Conservation (phyloP, 805 yeast genomes). For the Kazachstania africana region DNA sequence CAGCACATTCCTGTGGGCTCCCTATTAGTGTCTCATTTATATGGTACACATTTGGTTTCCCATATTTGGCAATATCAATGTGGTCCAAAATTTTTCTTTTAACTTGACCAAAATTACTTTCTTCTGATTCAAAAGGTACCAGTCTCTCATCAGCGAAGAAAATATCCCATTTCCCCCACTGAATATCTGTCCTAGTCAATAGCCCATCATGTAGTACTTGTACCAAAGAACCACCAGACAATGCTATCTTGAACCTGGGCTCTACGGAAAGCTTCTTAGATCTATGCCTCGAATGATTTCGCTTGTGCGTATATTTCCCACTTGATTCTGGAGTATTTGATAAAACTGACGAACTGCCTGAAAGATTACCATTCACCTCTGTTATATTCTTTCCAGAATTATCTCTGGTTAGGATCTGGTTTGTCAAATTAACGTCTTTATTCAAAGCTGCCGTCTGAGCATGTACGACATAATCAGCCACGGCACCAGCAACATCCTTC, state of each 20-base stretch:
- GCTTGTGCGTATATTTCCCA: too few species aligned
- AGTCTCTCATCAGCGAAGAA: not conserved
- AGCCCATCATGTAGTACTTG: not conserved
- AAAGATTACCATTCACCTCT: conserved; percentile 12
- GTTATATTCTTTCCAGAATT: too few species aligned
- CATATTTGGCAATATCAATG: not conserved
- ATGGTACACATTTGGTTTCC: not conserved
- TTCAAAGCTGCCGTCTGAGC: not conserved
- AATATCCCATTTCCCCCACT: not conserved
- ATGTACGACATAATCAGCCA: not conserved
- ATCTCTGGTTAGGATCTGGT: too few species aligned
- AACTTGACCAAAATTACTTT: not conserved
- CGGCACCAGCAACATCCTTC: not conserved
- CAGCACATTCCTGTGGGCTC: not conserved
- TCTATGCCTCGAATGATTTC: too few species aligned
- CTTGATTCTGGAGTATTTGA: too few species aligned
- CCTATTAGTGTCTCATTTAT: not conserved
- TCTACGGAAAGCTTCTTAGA: too few species aligned
- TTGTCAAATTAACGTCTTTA: too few species aligned
- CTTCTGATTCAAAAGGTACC: not conserved
- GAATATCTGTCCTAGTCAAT: not conserved
- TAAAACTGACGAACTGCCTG: too few species aligned
- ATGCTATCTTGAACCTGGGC: too few species aligned
- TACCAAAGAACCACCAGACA: too few species aligned
- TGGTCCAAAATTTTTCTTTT: not conserved